These are phyloP conservation scores for Phenoliferia sp. DNA, from an alignment of 1,284 basidiomycete genomes.

Conservation along the genomic window DNA sequence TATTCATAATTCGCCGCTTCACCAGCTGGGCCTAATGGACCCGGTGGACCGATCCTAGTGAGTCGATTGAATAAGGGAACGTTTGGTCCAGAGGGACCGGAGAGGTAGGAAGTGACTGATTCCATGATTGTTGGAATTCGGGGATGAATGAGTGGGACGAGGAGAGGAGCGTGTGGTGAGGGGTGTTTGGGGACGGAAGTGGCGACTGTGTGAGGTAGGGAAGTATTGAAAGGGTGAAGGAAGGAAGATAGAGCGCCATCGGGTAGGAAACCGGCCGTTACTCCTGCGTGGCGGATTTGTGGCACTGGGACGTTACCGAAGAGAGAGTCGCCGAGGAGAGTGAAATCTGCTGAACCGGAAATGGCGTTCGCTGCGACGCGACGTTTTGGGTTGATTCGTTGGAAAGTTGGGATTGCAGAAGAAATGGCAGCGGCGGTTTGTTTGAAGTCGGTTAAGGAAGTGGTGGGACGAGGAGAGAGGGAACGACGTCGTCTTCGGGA, in stretches of 20 bases:
- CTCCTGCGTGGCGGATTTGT: slow-evolving; percentile 24
- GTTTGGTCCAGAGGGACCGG: slow-evolving; percentile 19
- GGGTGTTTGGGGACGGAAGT: slow-evolving; percentile 32
- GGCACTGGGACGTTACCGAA: slow-evolving; percentile 30
- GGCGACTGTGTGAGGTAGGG: slow-evolving; percentile 32
- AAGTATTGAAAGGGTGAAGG: slow-evolving; percentile 36
- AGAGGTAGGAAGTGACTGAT: slow-evolving; percentile 6
- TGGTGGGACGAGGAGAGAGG: slow-evolving; percentile 18
- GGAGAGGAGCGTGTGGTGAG: slow-evolving; percentile 9
- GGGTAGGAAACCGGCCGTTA: slow-evolving; percentile 35
- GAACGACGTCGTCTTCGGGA: slow-evolving; percentile 6
- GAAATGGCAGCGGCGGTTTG: neutral
- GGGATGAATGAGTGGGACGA: slow-evolving; percentile 28
- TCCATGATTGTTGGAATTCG: slow-evolving; percentile 23
- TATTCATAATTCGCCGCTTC: slow-evolving; percentile 34
- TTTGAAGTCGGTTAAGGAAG: slow-evolving; percentile 7
- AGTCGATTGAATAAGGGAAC: slow-evolving; percentile 32
- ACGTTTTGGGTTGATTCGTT: slow-evolving; percentile 16
- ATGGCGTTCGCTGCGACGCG: slow-evolving; percentile 21
- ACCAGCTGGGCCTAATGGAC: slow-evolving; percentile 35
- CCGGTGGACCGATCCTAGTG: slow-evolving; percentile 37
- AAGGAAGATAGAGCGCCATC: slow-evolving; percentile 18
- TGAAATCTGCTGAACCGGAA: slow-evolving; percentile 19
- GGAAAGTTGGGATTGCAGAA: slow-evolving; percentile 10
- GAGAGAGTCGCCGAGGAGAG: slow-evolving; percentile 28